These are phyloP conservation scores for Glycyrrhiza uralensis DNA, from an alignment of 306 rosid species.

Conservation along the genomic window DNA sequence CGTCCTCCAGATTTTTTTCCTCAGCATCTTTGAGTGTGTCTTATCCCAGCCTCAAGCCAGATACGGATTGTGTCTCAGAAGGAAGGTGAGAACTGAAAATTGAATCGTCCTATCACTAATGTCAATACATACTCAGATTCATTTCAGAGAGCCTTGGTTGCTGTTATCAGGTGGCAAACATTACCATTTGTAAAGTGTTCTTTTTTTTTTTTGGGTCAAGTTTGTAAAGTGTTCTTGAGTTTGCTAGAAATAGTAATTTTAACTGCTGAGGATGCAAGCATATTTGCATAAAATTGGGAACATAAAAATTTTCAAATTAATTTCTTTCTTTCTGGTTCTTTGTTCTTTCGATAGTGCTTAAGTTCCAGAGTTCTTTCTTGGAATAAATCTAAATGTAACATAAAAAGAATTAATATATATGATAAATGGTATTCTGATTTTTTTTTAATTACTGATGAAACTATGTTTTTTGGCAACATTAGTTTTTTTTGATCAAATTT, in stretches of 20 bases:
- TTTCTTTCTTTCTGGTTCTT: background rate
- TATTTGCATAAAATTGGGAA: background rate
- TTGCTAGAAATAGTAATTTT: background rate
- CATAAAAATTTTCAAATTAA: background rate
- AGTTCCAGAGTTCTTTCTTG: background rate
- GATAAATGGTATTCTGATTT: background rate
- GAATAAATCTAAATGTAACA: background rate
- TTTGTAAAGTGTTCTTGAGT: too few species aligned
- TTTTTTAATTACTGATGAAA: background rate
- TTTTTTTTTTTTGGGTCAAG: background rate
- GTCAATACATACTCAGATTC: background rate
- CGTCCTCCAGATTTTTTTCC: constrained; percentile 36
- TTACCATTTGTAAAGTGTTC: background rate
- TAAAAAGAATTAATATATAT: background rate
- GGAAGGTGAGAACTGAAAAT: constrained; percentile 38
- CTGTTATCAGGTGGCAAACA: background rate
- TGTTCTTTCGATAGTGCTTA: background rate
- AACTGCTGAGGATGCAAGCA: background rate
- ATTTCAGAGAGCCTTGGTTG: background rate
- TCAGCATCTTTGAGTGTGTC: constrained; percentile 33
- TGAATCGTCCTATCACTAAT: background rate
- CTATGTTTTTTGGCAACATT: background rate
- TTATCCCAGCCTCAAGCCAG: constrained; percentile 18
- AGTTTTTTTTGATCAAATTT: background rate
- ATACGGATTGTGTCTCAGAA: constrained; percentile 28